phyloP scores from a whole-genome alignment of 2,329 filamentous ascomycete genomes.

The Fusarium brachygibbosum region DNA sequence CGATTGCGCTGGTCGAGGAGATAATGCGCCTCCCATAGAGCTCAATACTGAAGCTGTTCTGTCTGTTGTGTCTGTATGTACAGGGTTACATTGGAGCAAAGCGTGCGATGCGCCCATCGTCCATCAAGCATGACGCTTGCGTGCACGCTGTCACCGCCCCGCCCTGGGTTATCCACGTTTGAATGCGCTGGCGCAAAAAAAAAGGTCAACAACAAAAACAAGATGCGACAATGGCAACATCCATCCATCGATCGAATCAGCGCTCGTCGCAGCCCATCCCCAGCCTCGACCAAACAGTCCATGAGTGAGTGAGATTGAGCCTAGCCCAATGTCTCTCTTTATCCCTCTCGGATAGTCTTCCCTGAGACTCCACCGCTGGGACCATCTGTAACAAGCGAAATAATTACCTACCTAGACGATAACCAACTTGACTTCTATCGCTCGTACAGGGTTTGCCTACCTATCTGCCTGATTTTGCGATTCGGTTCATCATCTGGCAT shows the following conservation, averaged over 20 bases:
- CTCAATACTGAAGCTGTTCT: constrained; percentile 3
- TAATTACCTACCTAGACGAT: constrained; percentile 18
- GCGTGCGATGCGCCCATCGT: constrained; percentile 48
- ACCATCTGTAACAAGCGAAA: constrained; percentile 33
- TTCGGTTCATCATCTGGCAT: constrained; percentile 27
- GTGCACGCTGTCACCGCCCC: constrained; percentile 50
- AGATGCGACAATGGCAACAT: constrained; percentile 47
- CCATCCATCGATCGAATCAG: constrained; percentile 45
- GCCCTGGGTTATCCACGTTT: constrained; percentile 46
- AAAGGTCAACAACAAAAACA: constrained; percentile 48
- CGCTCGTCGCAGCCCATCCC: constrained; percentile 45
- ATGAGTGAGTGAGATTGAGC: constrained; percentile 9
- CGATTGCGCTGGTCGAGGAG: constrained; percentile 21
- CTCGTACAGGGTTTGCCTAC: constrained; percentile 13
- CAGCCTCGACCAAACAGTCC: neutral
- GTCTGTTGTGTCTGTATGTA: neutral
- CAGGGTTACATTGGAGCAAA: constrained; percentile 43
- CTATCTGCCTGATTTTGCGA: constrained; percentile 30
- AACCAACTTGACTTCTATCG: constrained; percentile 18
- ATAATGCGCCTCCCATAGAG: constrained; percentile 30
- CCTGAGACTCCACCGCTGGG: constrained; percentile 14
- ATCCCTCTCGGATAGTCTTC: constrained; percentile 20
- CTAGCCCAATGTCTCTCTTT: constrained; percentile 31
- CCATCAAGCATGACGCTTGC: constrained; percentile 50
- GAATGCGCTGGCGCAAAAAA: constrained; percentile 48